Base-by-base conservation (phyloP, 768 basidiomycete genomes). In the Saitozyma podzolica region DNA sequence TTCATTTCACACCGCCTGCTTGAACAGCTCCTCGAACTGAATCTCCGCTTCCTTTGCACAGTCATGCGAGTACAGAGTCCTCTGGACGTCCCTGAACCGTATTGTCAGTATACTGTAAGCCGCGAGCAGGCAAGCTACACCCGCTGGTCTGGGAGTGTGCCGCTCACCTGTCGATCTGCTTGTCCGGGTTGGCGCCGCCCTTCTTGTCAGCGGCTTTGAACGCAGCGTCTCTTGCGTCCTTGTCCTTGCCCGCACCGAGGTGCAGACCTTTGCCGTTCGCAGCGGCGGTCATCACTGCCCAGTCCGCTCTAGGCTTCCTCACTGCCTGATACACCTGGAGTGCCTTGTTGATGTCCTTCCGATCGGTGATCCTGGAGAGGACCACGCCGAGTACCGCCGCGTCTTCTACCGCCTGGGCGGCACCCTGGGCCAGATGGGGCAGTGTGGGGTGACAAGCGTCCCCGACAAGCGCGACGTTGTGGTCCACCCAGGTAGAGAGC, bases 401-500 rank as follows among this genome's bases (percentile, higher is more conserved):
- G 59, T 83, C 82, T 59, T 83, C 82, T 17, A 82, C 77, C 0
- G 81, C 82, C 54, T 82, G 80, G 1, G 82, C 79, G 6, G 82
- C 82, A 6, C 82, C 82, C 64, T 81, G 77, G 6, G 76, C 75
- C 14, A 78, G 51, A 64, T 77, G 78, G 2, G 80, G 80, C 6
- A 80, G 64, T 6, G 77, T 77, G 0, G 80, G 73, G 67, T 82
- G 82, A 43, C 79, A 81, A 0, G 81, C 78, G 53, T 82, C 81
- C 9, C 81, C 81, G n/a, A 81, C 61, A 40, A 80, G 69, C 9
- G 80, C 79, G 9, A 78, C 65, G 40, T 73, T 64, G 3, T 74
- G 70, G 16, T 76, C 73, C n/a, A 83, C 71, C 82, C 82, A 84
- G 9, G 74, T 78, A 41, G 70, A 71, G 9, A 82, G 70, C 11